Conservation (phyloP, 2,329 filamentous ascomycete genomes). For the Tympanopsis confertula region DNA sequence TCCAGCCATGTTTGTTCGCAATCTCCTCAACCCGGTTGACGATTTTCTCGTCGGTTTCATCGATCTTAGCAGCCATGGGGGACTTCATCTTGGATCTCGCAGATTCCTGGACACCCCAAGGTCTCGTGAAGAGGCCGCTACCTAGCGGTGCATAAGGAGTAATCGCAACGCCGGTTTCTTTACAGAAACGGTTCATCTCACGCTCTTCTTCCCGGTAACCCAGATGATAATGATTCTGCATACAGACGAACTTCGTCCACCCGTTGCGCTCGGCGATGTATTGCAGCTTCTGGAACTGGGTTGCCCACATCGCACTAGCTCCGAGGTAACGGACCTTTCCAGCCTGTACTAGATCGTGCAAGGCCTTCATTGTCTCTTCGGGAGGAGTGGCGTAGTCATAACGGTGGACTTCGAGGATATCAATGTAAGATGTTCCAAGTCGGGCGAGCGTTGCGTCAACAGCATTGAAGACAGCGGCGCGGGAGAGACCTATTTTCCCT, state of each 20-base stretch:
- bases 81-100: too few species aligned
- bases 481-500: constrained; percentile 34
- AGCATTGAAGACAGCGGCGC: constrained; percentile 48
- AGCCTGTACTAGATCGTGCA: constrained; percentile 39
- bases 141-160: constrained; percentile 25
- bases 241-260: constrained; percentile 41
- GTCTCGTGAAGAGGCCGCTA: constrained; percentile 17
- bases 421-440: constrained; percentile 37
- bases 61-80: too few species aligned
- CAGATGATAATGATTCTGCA: constrained; percentile 41
- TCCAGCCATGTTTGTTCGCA: constrained; percentile 41
- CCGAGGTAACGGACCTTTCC: constrained; percentile 39
- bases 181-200: constrained; percentile 21
- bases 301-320: constrained; percentile 28
- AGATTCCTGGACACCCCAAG: too few species aligned
- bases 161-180: constrained; percentile 17
- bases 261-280: constrained; percentile 34
- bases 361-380: constrained; percentile 44
- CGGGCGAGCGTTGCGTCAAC: constrained; percentile 40
- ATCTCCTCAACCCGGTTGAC: constrained; percentile 44
- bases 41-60: too few species aligned
- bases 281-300: constrained; percentile 33
- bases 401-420: constrained; percentile 45
- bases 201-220: constrained; percentile 43
- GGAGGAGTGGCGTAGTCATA: constrained; percentile 32